phyloP scores from a whole-genome alignment of 495 filamentous ascomycete species.

The Patellaria atrata region DNA sequence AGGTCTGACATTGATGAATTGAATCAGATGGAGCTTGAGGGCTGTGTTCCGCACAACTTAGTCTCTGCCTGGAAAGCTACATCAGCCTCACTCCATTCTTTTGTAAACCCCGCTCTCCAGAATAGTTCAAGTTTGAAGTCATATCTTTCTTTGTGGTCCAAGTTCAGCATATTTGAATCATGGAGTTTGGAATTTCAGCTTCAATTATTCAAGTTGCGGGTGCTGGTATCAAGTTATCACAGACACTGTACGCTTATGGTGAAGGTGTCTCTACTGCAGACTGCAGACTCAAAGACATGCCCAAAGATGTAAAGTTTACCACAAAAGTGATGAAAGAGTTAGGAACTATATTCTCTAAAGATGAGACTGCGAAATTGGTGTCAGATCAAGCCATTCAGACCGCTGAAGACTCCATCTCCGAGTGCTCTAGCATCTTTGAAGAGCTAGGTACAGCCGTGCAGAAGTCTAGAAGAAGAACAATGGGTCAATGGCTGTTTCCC shows the following conservation, averaged over 20 bases:
- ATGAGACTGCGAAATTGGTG: constrained; percentile 7
- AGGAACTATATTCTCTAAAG: constrained; percentile 10
- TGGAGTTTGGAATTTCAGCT: constrained; percentile 18
- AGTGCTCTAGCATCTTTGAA: constrained; percentile 15
- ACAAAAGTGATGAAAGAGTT: constrained; percentile 18
- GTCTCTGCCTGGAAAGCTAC: too few species aligned
- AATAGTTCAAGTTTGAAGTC: too few species aligned
- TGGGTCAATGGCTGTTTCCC: constrained; percentile 13
- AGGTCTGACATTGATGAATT: too few species aligned
- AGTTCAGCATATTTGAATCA: too few species aligned
- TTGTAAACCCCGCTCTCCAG: too few species aligned
- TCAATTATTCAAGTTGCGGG: constrained; percentile 18
- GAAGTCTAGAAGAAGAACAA: constrained; percentile 11
- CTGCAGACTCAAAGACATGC: constrained; percentile 18
- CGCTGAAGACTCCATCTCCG: constrained; percentile 16
- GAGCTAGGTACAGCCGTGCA: constrained; percentile 15
- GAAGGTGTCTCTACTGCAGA: constrained; percentile 16
- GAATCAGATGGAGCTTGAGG: too few species aligned
- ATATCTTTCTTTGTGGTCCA: too few species aligned
- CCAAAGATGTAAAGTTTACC: constrained; percentile 17
- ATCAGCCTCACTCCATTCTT: too few species aligned
- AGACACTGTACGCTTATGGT: constrained; percentile 20
- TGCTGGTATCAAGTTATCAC: constrained; percentile 15
- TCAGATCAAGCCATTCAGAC: constrained; percentile 17
- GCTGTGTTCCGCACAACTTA: too few species aligned